Evolutionary conservation across 192 early-diverging fungal genomes (phyloP).

Genomic region (Backusella tarrabulga): DNA sequence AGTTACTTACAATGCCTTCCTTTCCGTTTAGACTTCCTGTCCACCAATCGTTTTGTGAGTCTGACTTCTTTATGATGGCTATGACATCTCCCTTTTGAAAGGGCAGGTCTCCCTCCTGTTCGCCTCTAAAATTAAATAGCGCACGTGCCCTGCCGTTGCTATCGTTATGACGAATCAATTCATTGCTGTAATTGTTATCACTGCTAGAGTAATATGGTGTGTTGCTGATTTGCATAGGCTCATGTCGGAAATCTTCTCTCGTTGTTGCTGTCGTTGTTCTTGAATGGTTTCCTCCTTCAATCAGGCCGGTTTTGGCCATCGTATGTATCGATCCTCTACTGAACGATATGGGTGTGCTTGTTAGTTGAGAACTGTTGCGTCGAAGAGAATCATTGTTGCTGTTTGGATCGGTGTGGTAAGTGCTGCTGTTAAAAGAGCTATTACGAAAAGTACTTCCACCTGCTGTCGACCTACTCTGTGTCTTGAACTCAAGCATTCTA

Average conservation of each 20-base stretch:
- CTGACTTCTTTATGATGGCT: conserved; percentile 68
- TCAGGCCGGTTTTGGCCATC: conserved; percentile 3
- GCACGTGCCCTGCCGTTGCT: conserved; percentile 57
- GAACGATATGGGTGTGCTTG: neutral
- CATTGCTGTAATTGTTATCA: neutral
- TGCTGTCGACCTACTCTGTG: neutral
- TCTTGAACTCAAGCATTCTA: conserved; percentile 54
- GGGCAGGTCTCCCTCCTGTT: conserved; percentile 76
- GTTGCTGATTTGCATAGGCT: neutral
- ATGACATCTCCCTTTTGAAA: conserved; percentile 90
- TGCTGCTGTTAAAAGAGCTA: neutral
- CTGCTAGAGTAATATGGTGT: neutral
- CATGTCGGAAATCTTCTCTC: neutral
- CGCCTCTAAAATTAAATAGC: conserved; percentile 81
- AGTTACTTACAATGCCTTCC: conserved; percentile 19
- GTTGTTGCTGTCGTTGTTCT: too few relatives aligned
- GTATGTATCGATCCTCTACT: neutral
- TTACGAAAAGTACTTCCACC: neutral
- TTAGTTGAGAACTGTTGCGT: neutral
- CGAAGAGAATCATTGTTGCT: neutral
- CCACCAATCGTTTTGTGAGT: conserved; percentile 89
- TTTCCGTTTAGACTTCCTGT: conserved; percentile 46
- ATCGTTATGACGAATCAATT: neutral
- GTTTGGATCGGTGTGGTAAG: neutral
- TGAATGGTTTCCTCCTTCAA: neutral